Evolutionary conservation across 2,329 filamentous ascomycete genomes (phyloP), one percentile per base, ranked within the genome.

Genomic region (Xenosphaeropsis pyriputrescens): DNA sequence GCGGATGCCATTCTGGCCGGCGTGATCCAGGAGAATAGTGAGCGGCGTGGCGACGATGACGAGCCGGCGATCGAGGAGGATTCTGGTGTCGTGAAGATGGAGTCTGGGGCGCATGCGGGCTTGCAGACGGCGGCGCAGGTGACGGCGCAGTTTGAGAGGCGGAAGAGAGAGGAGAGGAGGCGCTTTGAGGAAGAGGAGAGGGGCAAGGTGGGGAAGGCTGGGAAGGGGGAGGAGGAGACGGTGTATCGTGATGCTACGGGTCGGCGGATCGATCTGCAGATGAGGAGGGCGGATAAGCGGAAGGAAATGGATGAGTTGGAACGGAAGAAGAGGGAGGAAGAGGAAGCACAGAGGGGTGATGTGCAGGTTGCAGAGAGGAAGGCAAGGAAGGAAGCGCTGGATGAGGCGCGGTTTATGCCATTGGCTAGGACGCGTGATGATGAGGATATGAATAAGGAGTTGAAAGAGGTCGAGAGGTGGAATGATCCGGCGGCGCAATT

Each of bases 201-300:
- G 14, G 46, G 47, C n/a, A 54, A 59, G 26, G 65, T 61, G 41
- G 62, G 56, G 43, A 57, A 56, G 31, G 60, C 64, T 12, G 50
- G 48, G 29, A 56, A 50, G 34, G 61, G 56, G 0, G 55, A 60
- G 40, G 71, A 79, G 50, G 85, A 95, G 59, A 93, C 89, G 0
- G 86, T 95, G 17, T 95, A 96, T 57, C 82, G 91, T 49, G 91
- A 98, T 59, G 91, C 93, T 9, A 91, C 83, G 3, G 91, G 91
- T 11, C 73, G 88, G n/a, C 79, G 93, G 39, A 88, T 98, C 45
- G 93, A 98, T 52, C 74, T 96, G 17, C 78, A 79, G 14, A 85
- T 94, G 81, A 85, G 85, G 58, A 73, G 88, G 17, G 88, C 85
- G 15, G 86, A 95, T 57, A 80, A 84, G 36, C 72, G 85, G n/a